Base-by-base conservation (phyloP, 345 rosid species). In the Bretschneidera sinensis region DNA sequence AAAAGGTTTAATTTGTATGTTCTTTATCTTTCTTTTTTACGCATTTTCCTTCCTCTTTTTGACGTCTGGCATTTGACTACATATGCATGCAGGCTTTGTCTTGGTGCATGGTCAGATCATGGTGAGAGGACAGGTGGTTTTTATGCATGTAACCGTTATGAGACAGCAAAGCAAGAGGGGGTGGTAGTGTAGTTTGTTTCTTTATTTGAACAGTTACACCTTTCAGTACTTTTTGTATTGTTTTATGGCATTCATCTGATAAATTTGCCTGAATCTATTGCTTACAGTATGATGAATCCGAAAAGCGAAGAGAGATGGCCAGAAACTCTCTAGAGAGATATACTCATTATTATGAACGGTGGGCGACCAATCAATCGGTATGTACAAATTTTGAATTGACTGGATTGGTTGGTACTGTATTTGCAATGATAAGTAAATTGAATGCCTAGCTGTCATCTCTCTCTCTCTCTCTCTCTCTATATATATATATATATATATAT, bases 291-390 rank as follows among this genome's bases (percentile, higher is more conserved):
- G 92, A 89, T 47, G 92, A 86, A 65, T 57, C 87, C 39, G 94
- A 86, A 64, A 89, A 81, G 71, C 81, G 96, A 57, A 81, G 96
- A 74, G 96, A 85, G 82, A 83, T 88, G 94, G 96, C 96, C 14
- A 84, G 86, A 51, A 89, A 86, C 77, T 89, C 96, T 48, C 68
- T 86, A 31, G 94, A 89, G 82, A 81, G 85, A 78, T 89, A 89
- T 65, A 89, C 94, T 48, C 96, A 89, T 64, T 89, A 86, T 76
- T 89, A 89, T 69, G 96, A 89, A 74, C 71, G 96, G 70, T 89
- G 91, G 94, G 94, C 91, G 15, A 89, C 91, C 55, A 89, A 89
- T 72, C 96, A 86, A 73, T 82, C 84, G 69, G 96, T 88, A 84
- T 49, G 81, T 69, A 59, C 47, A 43, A 24, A 48, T 51, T 18